Evolutionary conservation across 441 rosid genomes (phyloP).

Genomic region (Kokia cookei): DNA sequence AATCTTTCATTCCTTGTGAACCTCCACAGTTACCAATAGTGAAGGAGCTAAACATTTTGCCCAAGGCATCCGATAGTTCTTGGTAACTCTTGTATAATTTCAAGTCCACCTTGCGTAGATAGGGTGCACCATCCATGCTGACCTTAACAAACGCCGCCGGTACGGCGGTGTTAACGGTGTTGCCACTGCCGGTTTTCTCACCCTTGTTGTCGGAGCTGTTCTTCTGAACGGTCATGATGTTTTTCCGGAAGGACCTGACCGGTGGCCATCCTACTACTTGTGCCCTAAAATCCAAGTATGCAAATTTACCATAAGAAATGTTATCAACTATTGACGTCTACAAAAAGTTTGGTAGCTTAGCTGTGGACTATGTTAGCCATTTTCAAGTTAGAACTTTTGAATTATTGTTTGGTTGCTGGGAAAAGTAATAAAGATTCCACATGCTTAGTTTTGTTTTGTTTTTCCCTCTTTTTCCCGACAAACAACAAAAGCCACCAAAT

Average conservation of each 20-base stretch:
- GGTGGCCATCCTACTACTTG: slow-evolving; percentile 99
- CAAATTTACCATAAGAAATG: not conserved
- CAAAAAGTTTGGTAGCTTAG: slow-evolving; percentile 7
- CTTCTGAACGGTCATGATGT: slow-evolving; percentile 66
- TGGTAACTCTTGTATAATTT: slow-evolving; percentile 74
- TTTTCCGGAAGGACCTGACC: slow-evolving; percentile 75
- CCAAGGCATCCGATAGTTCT: slow-evolving; percentile 69
- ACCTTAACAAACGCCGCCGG: slow-evolving; percentile 74
- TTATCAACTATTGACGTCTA: not conserved
- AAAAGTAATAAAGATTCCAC: slow-evolving; percentile 55
- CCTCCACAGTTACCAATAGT: slow-evolving; percentile 69
- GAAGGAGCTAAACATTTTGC: slow-evolving; percentile 93
- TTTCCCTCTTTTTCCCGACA: slow-evolving; percentile 54
- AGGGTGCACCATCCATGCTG: slow-evolving; percentile 98
- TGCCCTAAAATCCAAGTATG: slow-evolving; percentile 42
- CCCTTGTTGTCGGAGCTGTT: slow-evolving; percentile 27
- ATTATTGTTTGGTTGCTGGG: slow-evolving; percentile 18
- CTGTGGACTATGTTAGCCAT: not conserved
- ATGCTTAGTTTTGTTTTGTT: slow-evolving; percentile 42
- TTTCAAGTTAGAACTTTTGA: not conserved
- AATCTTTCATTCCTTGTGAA: slow-evolving; percentile 78
- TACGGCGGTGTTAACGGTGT: not conserved
- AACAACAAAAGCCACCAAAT: slow-evolving; percentile 24
- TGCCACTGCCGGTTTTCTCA: slow-evolving; percentile 22
- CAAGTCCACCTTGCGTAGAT: slow-evolving; percentile 83